These are phyloP conservation scores for Exophiala mesophila DNA, from an alignment of 2,329 filamentous ascomycete genomes.

Conservation along the genomic window DNA sequence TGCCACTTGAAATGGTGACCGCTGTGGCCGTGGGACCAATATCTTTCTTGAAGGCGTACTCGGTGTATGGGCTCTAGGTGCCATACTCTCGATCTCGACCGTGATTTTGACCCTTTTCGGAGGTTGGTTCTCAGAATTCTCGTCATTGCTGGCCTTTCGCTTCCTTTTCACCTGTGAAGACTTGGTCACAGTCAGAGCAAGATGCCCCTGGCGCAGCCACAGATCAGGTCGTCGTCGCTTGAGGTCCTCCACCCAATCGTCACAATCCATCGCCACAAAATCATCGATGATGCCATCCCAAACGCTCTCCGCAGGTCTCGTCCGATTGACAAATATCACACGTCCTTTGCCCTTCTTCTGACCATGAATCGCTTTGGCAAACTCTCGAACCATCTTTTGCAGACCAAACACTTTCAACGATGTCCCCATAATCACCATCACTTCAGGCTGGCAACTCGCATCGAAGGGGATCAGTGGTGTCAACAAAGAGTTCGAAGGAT, in stretches of 20 bases:
- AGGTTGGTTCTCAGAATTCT: slow-evolving; percentile 9
- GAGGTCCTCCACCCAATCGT: slow-evolving; percentile 65
- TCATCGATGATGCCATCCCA: slow-evolving; percentile 72
- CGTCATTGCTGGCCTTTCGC: slow-evolving; percentile 20
- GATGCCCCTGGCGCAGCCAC: slow-evolving; percentile 42
- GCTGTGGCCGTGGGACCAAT: slow-evolving; percentile 2
- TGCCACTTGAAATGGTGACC: slow-evolving; percentile 6
- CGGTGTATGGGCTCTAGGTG: background rate
- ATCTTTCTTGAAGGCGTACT: slow-evolving; percentile 8
- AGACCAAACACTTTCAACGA: slow-evolving; percentile 67
- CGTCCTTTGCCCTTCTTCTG: slow-evolving; percentile 55
- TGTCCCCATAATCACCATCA: slow-evolving; percentile 66
- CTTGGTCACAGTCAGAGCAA: slow-evolving; percentile 27
- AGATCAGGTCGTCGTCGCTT: slow-evolving; percentile 55
- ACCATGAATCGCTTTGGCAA: slow-evolving; percentile 63
- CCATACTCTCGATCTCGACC: slow-evolving; percentile 10
- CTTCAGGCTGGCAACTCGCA: slow-evolving; percentile 58
- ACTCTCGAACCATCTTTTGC: slow-evolving; percentile 66
- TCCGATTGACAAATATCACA: slow-evolving; percentile 69
- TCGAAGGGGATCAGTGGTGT: slow-evolving; percentile 65
- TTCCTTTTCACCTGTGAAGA: slow-evolving; percentile 19
- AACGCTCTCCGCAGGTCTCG: slow-evolving; percentile 64
- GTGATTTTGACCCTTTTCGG: slow-evolving; percentile 19
- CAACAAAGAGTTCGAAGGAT: slow-evolving; percentile 64
- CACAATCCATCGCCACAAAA: slow-evolving; percentile 70